Percentiles rank a stretch among this genome's conserved stretches.
Conservation (phyloP, 345 rosid genomes). For the Toxicodendron radicans region DNA sequence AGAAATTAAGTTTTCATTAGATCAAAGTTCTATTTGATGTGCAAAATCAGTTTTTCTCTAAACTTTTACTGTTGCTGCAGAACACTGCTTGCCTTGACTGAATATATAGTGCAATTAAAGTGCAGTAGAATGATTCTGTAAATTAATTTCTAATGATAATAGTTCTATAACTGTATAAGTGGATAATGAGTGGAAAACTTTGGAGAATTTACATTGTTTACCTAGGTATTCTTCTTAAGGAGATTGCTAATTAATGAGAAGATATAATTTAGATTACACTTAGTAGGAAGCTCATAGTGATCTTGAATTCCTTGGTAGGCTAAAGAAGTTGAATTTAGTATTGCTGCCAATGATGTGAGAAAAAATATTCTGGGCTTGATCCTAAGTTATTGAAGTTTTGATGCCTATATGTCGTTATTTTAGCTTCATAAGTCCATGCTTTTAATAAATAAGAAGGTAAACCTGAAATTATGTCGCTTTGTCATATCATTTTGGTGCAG, state of each 20-base stretch:
- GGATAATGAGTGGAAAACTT: neutral
- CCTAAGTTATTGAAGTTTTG: neutral
- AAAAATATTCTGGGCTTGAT: neutral
- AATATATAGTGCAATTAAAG: neutral
- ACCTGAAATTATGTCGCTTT: neutral
- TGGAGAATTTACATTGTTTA: neutral
- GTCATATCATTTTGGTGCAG: slow-evolving; percentile 40
- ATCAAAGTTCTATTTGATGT: neutral
- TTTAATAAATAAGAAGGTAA: neutral
- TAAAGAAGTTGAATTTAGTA: neutral
- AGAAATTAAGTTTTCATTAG: slow-evolving; percentile 9
- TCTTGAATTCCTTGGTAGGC: neutral
- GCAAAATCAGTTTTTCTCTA: neutral
- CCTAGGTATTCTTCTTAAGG: neutral
- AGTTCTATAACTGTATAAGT: neutral
- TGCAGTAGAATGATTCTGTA: neutral
- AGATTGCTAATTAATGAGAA: neutral
- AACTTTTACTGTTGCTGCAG: neutral
- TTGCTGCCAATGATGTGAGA: neutral
- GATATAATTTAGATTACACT: neutral
- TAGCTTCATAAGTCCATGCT: neutral
- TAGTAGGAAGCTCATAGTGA: neutral
- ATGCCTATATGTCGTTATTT: neutral
- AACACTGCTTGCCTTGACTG: neutral
- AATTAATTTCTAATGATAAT: neutral